Conservation (phyloP, 257 asterid genomes). For the Solanum medicagineum region DNA sequence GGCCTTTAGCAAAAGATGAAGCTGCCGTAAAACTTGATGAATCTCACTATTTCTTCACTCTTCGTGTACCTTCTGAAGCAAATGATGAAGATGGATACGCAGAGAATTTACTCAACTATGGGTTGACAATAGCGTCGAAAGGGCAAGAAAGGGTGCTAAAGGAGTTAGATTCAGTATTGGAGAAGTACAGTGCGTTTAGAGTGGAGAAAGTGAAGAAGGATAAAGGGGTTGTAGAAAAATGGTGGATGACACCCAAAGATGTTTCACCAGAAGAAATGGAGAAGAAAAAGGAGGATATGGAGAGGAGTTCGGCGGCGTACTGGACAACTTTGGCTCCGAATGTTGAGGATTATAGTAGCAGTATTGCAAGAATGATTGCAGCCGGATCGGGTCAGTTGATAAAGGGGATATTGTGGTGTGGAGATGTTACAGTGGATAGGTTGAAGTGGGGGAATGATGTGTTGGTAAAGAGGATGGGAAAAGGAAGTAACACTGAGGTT, state of each 20-base stretch:
- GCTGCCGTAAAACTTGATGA: conserved; percentile 79
- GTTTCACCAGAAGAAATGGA: conserved; percentile 63
- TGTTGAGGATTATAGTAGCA: conserved; percentile 79
- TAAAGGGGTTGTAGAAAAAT: conserved; percentile 30
- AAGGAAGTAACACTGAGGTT: conserved; percentile 27
- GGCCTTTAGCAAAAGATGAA: conserved; percentile 91
- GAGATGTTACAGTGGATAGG: conserved; percentile 76
- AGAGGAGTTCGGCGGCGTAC: conserved; percentile 70
- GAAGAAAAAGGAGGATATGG: conserved; percentile 43
- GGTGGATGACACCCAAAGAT: conserved; percentile 50
- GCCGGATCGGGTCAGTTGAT: conserved; percentile 78
- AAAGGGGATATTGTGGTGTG: conserved; percentile 92
- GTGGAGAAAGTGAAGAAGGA: conserved; percentile 50
- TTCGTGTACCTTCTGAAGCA: conserved; percentile 37
- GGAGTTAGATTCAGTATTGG: conserved; percentile 47
- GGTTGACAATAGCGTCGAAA: conserved; percentile 60
- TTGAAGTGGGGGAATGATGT: conserved; percentile 73
- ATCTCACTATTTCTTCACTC: conserved; percentile 66
- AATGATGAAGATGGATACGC: neutral
- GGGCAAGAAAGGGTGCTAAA: conserved; percentile 48
- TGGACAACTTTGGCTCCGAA: conserved; percentile 95
- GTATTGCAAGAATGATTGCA: conserved; percentile 62
- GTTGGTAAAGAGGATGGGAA: conserved; percentile 46
- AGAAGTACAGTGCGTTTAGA: conserved; percentile 44
- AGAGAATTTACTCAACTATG: conserved; percentile 42